A percentile compares a stretch with the other conserved stretches of the same genome.
Conservation (phyloP, 1,139 yeast species). For the Taphrina wiesneri region DNA sequence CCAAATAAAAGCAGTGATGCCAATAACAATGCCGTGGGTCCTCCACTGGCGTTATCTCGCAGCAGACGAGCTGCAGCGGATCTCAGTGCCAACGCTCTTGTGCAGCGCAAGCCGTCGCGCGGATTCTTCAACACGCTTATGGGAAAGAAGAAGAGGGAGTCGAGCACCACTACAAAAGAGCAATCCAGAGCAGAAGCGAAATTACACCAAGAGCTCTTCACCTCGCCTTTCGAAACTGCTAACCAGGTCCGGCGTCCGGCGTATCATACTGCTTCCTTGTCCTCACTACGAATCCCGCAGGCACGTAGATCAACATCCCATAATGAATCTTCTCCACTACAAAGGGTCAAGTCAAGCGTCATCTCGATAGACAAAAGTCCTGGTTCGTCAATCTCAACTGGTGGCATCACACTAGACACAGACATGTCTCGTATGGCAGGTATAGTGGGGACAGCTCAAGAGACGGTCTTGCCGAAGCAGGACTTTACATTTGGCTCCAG, state of each 20-base stretch:
- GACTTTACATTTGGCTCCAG: slow-evolving; percentile 22
- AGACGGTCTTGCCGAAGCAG: slow-evolving; percentile 35
- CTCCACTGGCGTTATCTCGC: neutral
- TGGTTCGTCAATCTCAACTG: neutral
- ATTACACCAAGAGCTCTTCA: neutral
- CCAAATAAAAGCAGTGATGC: neutral
- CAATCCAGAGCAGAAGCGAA: neutral
- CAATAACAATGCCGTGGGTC: neutral
- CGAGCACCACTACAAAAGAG: neutral
- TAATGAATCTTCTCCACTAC: neutral
- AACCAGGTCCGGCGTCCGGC: slow-evolving; percentile 4
- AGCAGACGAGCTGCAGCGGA: slow-evolving; percentile 4
- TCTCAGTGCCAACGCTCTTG: neutral
- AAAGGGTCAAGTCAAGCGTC: slow-evolving; percentile 7
- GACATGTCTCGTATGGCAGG: slow-evolving; percentile 28
- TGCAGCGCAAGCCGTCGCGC: neutral
- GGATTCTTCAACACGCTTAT: slow-evolving; percentile 20
- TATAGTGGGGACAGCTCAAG: slow-evolving; percentile 35
- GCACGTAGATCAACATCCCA: neutral
- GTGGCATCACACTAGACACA: slow-evolving; percentile 31
- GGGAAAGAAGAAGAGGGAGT: slow-evolving; percentile 4
- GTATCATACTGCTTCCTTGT: neutral
- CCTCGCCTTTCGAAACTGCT: slow-evolving; percentile 9
- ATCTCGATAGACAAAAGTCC: slow-evolving; percentile 4
- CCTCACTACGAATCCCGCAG: slow-evolving; percentile 4